Conservation (phyloP, 73 alveolate species). For the Tetrahymena malaccensis region DNA sequence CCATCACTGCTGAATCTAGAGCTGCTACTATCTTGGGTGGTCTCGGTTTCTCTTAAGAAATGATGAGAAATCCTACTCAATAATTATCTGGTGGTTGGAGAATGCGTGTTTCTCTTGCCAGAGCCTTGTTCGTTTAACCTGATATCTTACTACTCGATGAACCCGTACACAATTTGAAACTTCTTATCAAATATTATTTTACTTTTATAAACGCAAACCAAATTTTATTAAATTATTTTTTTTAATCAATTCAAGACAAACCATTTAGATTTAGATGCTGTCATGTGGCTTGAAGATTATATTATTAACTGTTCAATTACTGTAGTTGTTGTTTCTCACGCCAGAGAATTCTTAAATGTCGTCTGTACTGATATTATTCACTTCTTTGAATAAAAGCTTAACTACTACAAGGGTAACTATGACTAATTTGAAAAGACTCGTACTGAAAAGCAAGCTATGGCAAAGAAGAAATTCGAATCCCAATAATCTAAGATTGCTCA, state of each 20-base stretch:
- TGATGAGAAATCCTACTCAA: constrained; percentile 55
- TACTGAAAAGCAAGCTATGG: constrained; percentile 71
- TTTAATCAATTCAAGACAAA: constrained; percentile 81
- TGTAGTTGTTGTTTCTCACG: constrained; percentile 98
- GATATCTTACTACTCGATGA: constrained; percentile 96
- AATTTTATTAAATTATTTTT: not conserved
- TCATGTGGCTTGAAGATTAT: constrained; percentile 97
- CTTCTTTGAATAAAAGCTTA: constrained; percentile 82
- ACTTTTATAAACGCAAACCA: not conserved
- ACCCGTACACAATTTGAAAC: constrained; percentile 42
- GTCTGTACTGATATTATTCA: constrained; percentile 96
- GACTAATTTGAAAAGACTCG: constrained; percentile 90
- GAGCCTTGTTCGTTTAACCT: constrained; percentile 94
- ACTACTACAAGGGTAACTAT: constrained; percentile 93
- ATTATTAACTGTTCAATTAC: constrained; percentile 87
- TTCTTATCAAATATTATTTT: no score
- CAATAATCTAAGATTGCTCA: constrained; percentile 81
- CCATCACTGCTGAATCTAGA: constrained; percentile 82
- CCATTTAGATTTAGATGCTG: constrained; percentile 97
- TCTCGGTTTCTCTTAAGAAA: constrained; percentile 82
- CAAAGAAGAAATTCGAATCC: constrained; percentile 75
- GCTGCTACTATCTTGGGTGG: constrained; percentile 87
- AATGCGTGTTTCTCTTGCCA: constrained; percentile 96
- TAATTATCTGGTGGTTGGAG: constrained; percentile 99
- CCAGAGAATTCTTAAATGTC: constrained; percentile 96